Conservation (phyloP, 2,329 filamentous ascomycete species). For the Colletotrichum gigasporum region DNA sequence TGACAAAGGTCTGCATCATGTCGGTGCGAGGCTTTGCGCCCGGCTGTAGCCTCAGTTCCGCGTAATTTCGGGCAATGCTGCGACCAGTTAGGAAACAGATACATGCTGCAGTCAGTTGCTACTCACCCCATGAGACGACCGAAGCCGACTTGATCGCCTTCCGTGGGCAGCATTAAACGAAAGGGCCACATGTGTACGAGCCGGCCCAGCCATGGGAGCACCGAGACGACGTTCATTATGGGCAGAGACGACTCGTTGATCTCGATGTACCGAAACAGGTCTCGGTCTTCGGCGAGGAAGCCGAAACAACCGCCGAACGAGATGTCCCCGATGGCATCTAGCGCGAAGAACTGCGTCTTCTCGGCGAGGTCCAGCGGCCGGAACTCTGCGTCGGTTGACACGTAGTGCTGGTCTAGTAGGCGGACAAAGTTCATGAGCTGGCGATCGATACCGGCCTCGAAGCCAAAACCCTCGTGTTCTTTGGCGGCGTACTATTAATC, state of each 20-base stretch:
- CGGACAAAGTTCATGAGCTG: slow-evolving; percentile 50
- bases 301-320: slow-evolving; percentile 63
- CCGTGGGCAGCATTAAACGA: slow-evolving; percentile 51
- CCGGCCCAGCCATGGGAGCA: slow-evolving; percentile 51
- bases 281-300: slow-evolving; percentile 57
- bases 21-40: slow-evolving; percentile 41
- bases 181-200: slow-evolving; percentile 51
- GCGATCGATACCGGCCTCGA: slow-evolving; percentile 51
- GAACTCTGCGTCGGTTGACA: slow-evolving; percentile 45
- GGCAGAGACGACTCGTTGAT: slow-evolving; percentile 53
- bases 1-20: slow-evolving; percentile 51
- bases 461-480: slow-evolving; percentile 54
- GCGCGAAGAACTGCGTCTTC: slow-evolving; percentile 61
- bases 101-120: too few species aligned
- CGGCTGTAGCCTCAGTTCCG: slow-evolving; percentile 39
- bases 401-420: slow-evolving; percentile 58
- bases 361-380: slow-evolving; percentile 57
- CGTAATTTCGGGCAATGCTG: slow-evolving; percentile 38
- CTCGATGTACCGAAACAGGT: slow-evolving; percentile 56
- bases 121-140: slow-evolving; percentile 46
- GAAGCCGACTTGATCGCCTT: slow-evolving; percentile 48
- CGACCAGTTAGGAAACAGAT: not conserved
- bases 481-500: slow-evolving; percentile 57
- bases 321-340: slow-evolving; percentile 63
- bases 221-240: slow-evolving; percentile 51